These are phyloP conservation scores for Boletus reticulatus DNA, from an alignment of 768 basidiomycete species.

Conservation along the genomic window DNA sequence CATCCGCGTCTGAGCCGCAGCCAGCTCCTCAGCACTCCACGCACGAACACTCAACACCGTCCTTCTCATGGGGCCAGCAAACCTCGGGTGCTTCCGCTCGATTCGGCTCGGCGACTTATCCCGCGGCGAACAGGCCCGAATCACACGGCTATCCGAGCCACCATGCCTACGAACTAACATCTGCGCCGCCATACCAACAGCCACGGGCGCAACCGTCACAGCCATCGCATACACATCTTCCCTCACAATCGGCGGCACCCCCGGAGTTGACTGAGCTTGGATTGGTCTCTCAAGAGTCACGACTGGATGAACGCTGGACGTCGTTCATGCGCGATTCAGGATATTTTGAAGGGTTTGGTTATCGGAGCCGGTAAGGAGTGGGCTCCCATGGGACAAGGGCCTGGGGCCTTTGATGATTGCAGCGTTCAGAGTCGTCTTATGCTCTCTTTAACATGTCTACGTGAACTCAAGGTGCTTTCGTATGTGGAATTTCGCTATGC, in stretches of 20 bases:
- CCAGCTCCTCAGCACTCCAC: constrained; percentile 12
- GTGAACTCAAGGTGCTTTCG: not conserved
- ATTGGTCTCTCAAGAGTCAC: constrained; percentile 52
- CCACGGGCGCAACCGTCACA: constrained; percentile 2
- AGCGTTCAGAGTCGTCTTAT: not conserved
- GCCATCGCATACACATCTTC: constrained; percentile 2
- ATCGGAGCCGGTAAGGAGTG: constrained; percentile 18
- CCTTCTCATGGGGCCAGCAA: constrained; percentile 16
- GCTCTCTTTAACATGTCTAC: not conserved
- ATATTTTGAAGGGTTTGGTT: constrained; percentile 37
- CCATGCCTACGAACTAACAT: constrained; percentile 18
- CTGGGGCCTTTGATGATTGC: not conserved
- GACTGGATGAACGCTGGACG: constrained; percentile 57
- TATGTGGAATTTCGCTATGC: not conserved
- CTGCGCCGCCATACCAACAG: constrained; percentile 1
- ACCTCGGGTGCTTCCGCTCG: constrained; percentile 1
- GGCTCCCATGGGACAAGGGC: not conserved
- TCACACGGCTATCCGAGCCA: constrained; percentile 9
- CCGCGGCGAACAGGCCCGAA: constrained; percentile 6
- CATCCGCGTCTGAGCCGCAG: not conserved
- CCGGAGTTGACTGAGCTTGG: constrained; percentile 59
- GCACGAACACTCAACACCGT: constrained; percentile 15
- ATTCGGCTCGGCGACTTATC: constrained; percentile 9
- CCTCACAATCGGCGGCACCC: constrained; percentile 17
- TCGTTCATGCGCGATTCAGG: constrained; percentile 62